Evolutionary conservation across 2,329 filamentous ascomycete species (phyloP), one percentile per base, ranked within the genome.

Genomic region (Coniochaeta prunicola): DNA sequence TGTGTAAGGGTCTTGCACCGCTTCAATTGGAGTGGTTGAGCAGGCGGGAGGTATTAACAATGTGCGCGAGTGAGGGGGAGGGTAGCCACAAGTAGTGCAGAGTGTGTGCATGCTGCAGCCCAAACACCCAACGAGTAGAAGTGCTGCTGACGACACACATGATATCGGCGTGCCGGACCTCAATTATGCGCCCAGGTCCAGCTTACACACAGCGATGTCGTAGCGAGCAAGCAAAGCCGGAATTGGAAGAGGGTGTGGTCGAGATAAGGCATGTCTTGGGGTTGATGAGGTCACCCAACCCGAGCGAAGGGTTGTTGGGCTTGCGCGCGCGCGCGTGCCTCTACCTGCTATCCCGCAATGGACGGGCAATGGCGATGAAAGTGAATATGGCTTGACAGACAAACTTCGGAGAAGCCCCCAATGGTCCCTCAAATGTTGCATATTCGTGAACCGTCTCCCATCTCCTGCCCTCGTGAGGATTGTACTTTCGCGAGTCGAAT

Each of bases 261-360:
- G 21, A 28, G 45, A 50, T 50, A 50, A 50, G 45, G 24, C 45
- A 26, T 15, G 30, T 30, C 13, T 17, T 56, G 24, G 54, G 54
- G 34, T 33, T 55, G 30, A 56, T 56, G 54, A 56, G 54, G 54
- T 56, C 54, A 56, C 34, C 30, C 34, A 36, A 30, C 31, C 54
- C 53, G 53, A 55, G 45, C 24, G 45, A 50, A 50, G 30, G 45
- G 45, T 30, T 24, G 30, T 50, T 28, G 13, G 24, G 45, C 45
- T 17, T 26, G 45, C 26, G 45, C 45, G 21, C 17, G 45, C 3
- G 40, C 26, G 40, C 9, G 21, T 45, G 38, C 4, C 3, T 19
- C 42, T 21, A 15, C 30, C 13, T 28, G 45, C 2, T 8, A 28
- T 21, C 6, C 24, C n/a, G 24, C 17, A 48, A 8, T 5, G 45